phyloP scores from a whole-genome alignment of 345 rosid species.

The Sisymbrium irio region DNA sequence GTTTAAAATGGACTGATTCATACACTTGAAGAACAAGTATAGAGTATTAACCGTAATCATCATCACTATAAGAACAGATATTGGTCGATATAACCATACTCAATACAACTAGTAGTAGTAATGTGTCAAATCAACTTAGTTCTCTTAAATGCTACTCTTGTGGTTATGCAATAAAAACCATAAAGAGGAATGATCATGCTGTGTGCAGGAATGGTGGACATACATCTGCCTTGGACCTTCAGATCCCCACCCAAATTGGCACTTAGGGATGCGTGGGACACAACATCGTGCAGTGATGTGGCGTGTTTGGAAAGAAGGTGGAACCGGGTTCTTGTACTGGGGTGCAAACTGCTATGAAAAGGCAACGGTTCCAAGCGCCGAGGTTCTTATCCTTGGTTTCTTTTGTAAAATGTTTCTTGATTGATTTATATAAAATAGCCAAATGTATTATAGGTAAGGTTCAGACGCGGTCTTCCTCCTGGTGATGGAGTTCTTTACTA shows the following conservation, averaged over 20 bases:
- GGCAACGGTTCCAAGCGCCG: slow-evolving; percentile 89
- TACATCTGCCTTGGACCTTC: slow-evolving; percentile 97
- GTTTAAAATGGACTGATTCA: too few relatives aligned
- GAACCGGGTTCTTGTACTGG: slow-evolving; percentile 94
- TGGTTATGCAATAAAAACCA: neutral
- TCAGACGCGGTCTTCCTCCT: slow-evolving; percentile 90
- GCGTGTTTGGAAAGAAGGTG: slow-evolving; percentile 99
- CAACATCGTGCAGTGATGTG: slow-evolving; percentile 98
- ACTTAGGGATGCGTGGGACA: slow-evolving; percentile 95
- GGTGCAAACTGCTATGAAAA: slow-evolving; percentile 97
- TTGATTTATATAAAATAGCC: neutral
- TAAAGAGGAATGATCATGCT: neutral
- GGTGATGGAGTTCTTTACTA: slow-evolving; percentile 92
- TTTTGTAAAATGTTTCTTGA: neutral
- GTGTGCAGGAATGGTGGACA: slow-evolving; percentile 93
- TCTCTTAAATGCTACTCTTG: neutral
- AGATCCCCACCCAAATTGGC: slow-evolving; percentile 99
- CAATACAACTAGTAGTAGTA: too few relatives aligned
- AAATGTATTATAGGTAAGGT: slow-evolving; percentile 47
- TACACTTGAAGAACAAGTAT: too few relatives aligned
- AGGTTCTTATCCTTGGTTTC: slow-evolving; percentile 42
- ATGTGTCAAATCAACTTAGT: too few relatives aligned
- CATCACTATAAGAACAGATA: too few relatives aligned
- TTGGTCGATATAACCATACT: too few relatives aligned
- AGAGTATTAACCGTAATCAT: too few relatives aligned